These are phyloP conservation scores for Sarcocystis neurona DNA, from an alignment of 169 alveolate species.

Conservation along the genomic window DNA sequence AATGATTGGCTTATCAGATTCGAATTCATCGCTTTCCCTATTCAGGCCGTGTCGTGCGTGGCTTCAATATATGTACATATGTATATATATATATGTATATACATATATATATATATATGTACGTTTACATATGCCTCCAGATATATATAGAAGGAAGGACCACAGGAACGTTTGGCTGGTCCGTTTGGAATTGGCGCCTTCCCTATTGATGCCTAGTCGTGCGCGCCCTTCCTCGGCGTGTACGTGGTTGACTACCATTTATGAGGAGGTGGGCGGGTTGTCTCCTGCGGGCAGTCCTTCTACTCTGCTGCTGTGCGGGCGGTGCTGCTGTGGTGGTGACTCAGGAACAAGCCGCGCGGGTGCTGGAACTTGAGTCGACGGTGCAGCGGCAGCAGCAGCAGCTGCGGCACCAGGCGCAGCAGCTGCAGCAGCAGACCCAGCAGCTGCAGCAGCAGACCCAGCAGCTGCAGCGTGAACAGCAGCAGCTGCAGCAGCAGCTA, in stretches of 20 bases:
- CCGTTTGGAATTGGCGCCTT: too few species aligned
- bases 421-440: not conserved
- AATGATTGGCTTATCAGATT: too few species aligned
- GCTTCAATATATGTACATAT: too few species aligned
- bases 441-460: not conserved
- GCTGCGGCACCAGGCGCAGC: constrained; percentile 34
- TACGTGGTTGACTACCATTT: too few species aligned
- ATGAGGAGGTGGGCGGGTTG: too few species aligned
- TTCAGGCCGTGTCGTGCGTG: too few species aligned
- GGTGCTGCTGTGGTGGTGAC: not conserved
- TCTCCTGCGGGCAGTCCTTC: too few species aligned
- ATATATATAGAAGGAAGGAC: not conserved
- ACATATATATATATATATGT: not conserved
- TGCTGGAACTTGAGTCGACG: not conserved
- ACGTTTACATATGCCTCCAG: not conserved
- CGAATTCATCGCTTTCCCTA: too few species aligned
- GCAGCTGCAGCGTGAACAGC: not conserved
- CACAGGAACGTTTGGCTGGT: too few species aligned
- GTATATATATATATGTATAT: not conserved
- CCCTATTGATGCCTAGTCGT: too few species aligned
- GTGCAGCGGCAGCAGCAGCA: constrained; percentile 13
- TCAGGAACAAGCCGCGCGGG: not conserved
- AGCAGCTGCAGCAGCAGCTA: not conserved
- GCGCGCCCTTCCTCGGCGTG: too few species aligned
- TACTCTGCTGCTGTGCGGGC: too few species aligned